Evolutionary conservation across 805 yeast genomes (phyloP).

Genomic region (Cyberlindnera sargentensis): DNA sequence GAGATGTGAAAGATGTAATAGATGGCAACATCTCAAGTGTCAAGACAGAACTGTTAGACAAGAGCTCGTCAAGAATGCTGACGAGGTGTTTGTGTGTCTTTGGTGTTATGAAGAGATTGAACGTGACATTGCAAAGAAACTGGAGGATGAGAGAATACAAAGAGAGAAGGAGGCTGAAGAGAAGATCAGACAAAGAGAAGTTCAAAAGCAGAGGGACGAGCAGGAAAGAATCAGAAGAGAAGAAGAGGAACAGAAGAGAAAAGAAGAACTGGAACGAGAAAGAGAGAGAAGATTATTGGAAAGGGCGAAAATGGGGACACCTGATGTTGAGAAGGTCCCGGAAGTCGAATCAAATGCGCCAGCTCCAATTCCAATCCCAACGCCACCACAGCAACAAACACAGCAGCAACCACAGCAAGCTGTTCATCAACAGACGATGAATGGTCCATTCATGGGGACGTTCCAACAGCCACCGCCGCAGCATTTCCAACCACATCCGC

Average conservation of each 20-base stretch:
- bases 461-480: not conserved
- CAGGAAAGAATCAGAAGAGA: conserved; percentile 16
- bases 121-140: conserved; percentile 12
- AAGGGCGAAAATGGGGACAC: conserved; percentile 2
- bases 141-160: conserved; percentile 17
- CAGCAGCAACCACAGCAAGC: conserved; percentile 17
- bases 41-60: conserved; percentile 25
- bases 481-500: not conserved
- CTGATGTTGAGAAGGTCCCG: too few species aligned
- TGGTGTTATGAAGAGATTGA: conserved; percentile 25
- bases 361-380: not conserved
- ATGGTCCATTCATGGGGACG: not conserved
- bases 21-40: conserved; percentile 33
- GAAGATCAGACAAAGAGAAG: conserved; percentile 18
- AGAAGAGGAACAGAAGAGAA: conserved; percentile 19
- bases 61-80: conserved; percentile 19
- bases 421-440: not conserved
- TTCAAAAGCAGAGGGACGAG: conserved; percentile 15
- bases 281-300: conserved; percentile 14
- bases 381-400: not conserved
- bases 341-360: too few species aligned
- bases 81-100: conserved; percentile 22
- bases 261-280: conserved; percentile 21
- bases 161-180: conserved; percentile 17
- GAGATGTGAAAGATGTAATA: conserved; percentile 29